These are phyloP conservation scores for Dianthus caryophyllus DNA, from an alignment of 148 eudicot genomes.

Conservation along the genomic window DNA sequence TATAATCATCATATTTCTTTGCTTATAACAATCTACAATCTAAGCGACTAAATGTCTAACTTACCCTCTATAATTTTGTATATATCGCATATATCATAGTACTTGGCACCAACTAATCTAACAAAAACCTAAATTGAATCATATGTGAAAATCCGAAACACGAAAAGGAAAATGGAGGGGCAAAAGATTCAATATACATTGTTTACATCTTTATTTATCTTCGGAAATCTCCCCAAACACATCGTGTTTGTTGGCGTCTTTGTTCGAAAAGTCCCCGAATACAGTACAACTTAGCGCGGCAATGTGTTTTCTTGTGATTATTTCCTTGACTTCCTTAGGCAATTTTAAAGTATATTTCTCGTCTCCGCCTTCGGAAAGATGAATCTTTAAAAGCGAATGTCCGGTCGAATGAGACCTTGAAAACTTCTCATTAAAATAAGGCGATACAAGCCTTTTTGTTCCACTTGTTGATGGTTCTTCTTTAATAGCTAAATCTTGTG, in stretches of 20 bases:
- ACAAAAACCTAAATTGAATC: neutral
- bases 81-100: neutral
- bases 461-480: slow-evolving; percentile 2
- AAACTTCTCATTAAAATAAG: slow-evolving; percentile 30
- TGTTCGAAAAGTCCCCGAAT: slow-evolving; percentile 33
- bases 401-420: slow-evolving; percentile 76
- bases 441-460: neutral
- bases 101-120: neutral
- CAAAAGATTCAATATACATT: neutral
- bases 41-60: slow-evolving; percentile 2
- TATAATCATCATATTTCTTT: neutral
- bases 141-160: neutral
- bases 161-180: neutral
- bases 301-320: slow-evolving; percentile 33
- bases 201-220: neutral
- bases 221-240: slow-evolving; percentile 4
- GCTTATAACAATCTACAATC: neutral
- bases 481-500: neutral
- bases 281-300: slow-evolving; percentile 45
- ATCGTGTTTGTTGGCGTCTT: neutral
- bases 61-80: neutral
- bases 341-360: slow-evolving; percentile 56
- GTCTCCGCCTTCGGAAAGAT: slow-evolving; percentile 3
- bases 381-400: slow-evolving; percentile 47
- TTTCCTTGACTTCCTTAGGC: slow-evolving; percentile 37